Conservation (phyloP, 1,139 yeast species). For the Saccharomyces hybrid region DNA sequence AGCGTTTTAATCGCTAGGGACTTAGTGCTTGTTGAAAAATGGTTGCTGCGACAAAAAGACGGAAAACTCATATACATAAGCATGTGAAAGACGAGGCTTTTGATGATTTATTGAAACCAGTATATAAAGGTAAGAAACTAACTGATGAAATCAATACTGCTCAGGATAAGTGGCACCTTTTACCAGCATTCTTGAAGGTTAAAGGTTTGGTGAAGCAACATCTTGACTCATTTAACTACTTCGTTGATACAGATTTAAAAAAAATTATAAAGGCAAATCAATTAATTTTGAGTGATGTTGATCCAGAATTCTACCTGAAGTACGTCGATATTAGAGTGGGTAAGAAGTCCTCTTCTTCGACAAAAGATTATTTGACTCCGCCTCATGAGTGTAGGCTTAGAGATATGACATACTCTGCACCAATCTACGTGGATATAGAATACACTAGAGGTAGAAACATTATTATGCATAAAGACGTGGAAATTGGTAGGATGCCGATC, state of each 20-base stretch:
- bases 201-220: slow-evolving; percentile 97
- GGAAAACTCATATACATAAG: background rate
- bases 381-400: slow-evolving; percentile 97
- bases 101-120: slow-evolving; percentile 68
- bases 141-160: slow-evolving; percentile 88
- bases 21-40: background rate
- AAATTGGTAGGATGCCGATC: slow-evolving; percentile 96
- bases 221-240: slow-evolving; percentile 91
- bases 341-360: slow-evolving; percentile 47
- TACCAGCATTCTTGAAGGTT: slow-evolving; percentile 92
- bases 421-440: slow-evolving; percentile 93
- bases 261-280: slow-evolving; percentile 90
- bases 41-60: background rate
- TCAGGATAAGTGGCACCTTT: slow-evolving; percentile 88
- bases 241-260: slow-evolving; percentile 86
- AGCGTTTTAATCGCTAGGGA: background rate
- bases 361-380: slow-evolving; percentile 47
- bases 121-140: slow-evolving; percentile 75
- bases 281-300: slow-evolving; percentile 83
- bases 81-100: slow-evolving; percentile 44
- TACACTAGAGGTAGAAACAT: slow-evolving; percentile 91
- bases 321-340: slow-evolving; percentile 90
- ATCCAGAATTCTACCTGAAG: slow-evolving; percentile 89
- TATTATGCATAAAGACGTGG: slow-evolving; percentile 81
- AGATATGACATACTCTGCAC: slow-evolving; percentile 93